Percentiles rank a stretch among this genome's conserved stretches.
phyloP scores from a whole-genome alignment of 2,329 filamentous ascomycete genomes.

The Delphinella strobiligena region DNA sequence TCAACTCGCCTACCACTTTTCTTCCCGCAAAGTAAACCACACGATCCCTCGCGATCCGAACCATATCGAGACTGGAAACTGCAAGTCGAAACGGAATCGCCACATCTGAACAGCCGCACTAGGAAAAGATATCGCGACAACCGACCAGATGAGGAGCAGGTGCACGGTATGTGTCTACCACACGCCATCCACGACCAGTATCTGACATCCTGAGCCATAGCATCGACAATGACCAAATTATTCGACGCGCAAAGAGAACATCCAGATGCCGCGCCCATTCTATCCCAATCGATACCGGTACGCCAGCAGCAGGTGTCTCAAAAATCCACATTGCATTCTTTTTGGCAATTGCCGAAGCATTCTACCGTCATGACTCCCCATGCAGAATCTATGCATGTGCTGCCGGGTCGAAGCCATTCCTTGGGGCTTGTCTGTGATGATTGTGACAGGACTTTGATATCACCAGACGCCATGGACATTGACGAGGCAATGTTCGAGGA shows the following conservation, averaged over 20 bases:
- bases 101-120: constrained; percentile 43
- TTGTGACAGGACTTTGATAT: constrained; percentile 26
- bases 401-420: constrained; percentile 11
- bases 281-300: constrained; percentile 16
- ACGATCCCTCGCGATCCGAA: constrained; percentile 6
- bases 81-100: background rate
- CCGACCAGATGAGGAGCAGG: constrained; percentile 42
- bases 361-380: constrained; percentile 13
- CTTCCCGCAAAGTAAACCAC: constrained; percentile 19
- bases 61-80: background rate
- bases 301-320: constrained; percentile 18
- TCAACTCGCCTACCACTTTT: constrained; percentile 16
- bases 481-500: constrained; percentile 18
- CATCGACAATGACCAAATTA: constrained; percentile 32
- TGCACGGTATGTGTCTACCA: constrained; percentile 36
- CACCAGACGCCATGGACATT: constrained; percentile 24
- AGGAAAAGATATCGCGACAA: constrained; percentile 47
- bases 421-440: constrained; percentile 31
- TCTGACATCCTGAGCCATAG: constrained; percentile 19
- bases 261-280: constrained; percentile 18
- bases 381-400: constrained; percentile 1
- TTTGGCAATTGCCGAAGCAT: constrained; percentile 33
- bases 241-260: constrained; percentile 30
- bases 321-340: constrained; percentile 34
- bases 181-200: constrained; percentile 2